Evolutionary conservation across 2,329 filamentous ascomycete species (phyloP).

Genomic region (Xylariaceae sp.): DNA sequence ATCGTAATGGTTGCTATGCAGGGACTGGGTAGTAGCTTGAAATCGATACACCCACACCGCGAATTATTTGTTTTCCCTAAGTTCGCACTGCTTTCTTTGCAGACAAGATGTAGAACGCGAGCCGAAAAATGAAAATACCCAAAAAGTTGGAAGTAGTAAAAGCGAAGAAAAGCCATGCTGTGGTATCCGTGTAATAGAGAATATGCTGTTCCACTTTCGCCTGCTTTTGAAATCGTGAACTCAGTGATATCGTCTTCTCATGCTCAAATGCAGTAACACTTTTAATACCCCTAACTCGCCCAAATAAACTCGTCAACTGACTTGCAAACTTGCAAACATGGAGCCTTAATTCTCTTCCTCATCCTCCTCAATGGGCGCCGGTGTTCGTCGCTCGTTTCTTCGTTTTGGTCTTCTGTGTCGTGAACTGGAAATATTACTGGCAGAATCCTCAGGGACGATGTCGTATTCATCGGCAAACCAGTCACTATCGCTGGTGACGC

Average conservation of each 20-base stretch:
- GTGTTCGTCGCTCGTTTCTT: slow-evolving; percentile 63
- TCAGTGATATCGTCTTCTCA: slow-evolving; percentile 6
- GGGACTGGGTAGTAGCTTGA: background rate
- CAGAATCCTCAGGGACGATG: slow-evolving; percentile 71
- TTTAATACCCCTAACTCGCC: slow-evolving; percentile 3
- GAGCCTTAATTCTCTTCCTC: slow-evolving; percentile 42
- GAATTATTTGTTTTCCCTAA: background rate
- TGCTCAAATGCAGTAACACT: slow-evolving; percentile 3
- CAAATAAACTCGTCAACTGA: background rate
- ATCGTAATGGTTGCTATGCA: background rate
- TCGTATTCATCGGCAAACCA: slow-evolving; percentile 51
- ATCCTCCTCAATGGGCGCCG: slow-evolving; percentile 66
- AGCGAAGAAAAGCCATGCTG: slow-evolving; percentile 7
- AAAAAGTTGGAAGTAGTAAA: background rate
- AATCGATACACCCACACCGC: background rate
- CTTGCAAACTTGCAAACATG: background rate
- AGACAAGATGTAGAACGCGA: slow-evolving; percentile 2
- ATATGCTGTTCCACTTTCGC: slow-evolving; percentile 7
- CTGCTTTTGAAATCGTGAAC: slow-evolving; percentile 8
- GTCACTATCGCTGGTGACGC: slow-evolving; percentile 50
- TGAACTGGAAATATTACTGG: slow-evolving; percentile 73
- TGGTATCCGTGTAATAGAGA: slow-evolving; percentile 15
- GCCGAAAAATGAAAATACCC: background rate
- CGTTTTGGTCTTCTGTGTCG: slow-evolving; percentile 62
- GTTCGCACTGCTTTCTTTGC: slow-evolving; percentile 4